Base-by-base conservation (phyloP, 2,329 filamentous ascomycete genomes). In the Cryphonectria carpinicola region DNA sequence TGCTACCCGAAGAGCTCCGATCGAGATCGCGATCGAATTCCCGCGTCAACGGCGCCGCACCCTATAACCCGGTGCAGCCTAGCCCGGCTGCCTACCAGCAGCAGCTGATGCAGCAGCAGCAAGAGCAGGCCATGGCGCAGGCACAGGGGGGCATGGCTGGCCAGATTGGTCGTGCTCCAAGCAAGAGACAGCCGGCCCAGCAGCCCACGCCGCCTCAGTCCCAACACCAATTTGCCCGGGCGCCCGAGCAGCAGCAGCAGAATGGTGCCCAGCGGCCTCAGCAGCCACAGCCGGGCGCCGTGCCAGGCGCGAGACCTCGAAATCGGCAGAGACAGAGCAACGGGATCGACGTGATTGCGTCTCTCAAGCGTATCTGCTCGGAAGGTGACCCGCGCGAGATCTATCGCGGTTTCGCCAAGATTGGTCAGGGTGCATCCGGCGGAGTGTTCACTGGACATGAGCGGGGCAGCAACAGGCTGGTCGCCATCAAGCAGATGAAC, bases 401-500 rank as follows among this genome's bases (percentile, higher is more conserved):
- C 74, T 99, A 97, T 82, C 89, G 91, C 70, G 91, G 92, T 70
- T 89, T 98, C 76, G 95, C 90, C 79, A 98, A 98, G 84, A 98
- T 99, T 79, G 96, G 96, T 0, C 96, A 99, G 81, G 96, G 96
- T 80, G 96, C 96, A 52, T 98, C 95, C 11, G 96, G 96, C 75
- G 96, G 96, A 73, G 96, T 99, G 1, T 99, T 90, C 78, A 97
- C 94, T 0, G 96, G 95, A 4, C 93, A 95, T 79, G 93, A 98
- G 80, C 87, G 90, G 74, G 91, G 89, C 69, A 92, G 90, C 54
- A 97, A 97, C 81, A 90, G 92, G 73, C 90, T 97, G 75, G 96
- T 99, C 52, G 96, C 96, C 58, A 98, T 99, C 82, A 99, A 99
- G 84, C 96, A 99, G 84, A 99, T 99, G 96, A 98, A 98, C 75